phyloP scores from a whole-genome alignment of 2,329 filamentous ascomycete genomes.

The Alternaria conjuncta region DNA sequence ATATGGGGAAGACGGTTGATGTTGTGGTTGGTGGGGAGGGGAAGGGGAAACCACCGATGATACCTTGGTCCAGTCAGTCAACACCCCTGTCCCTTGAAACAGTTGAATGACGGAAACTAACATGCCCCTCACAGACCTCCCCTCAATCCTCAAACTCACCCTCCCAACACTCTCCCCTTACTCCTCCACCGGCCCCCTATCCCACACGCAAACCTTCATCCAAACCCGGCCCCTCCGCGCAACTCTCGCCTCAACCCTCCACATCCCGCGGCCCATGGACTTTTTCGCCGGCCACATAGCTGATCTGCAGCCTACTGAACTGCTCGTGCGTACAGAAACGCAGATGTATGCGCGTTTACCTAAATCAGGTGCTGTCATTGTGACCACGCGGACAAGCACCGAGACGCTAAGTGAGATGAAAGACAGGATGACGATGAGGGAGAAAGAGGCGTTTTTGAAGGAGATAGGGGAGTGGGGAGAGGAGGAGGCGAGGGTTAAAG shows the following conservation, averaged over 20 bases:
- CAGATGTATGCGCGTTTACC: conserved; percentile 59
- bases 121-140: conserved; percentile 21
- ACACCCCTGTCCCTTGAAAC: too few relatives aligned
- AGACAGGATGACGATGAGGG: neutral
- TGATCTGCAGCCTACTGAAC: conserved; percentile 44
- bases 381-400: conserved; percentile 58
- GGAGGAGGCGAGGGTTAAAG: conserved; percentile 32
- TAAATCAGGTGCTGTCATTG: conserved; percentile 54
- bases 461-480: conserved; percentile 34
- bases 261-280: conserved; percentile 51
- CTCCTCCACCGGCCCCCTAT: conserved; percentile 29
- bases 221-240: conserved; percentile 52
- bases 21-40: conserved; percentile 51
- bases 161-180: conserved; percentile 44
- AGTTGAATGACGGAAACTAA: too few relatives aligned
- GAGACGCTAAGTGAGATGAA: conserved; percentile 31
- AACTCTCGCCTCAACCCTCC: conserved; percentile 52
- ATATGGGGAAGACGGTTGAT: conserved; percentile 58
- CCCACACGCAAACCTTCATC: conserved; percentile 57
- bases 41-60: conserved; percentile 52
- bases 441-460: conserved; percentile 17
- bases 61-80: conserved; percentile 59
- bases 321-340: conserved; percentile 57
- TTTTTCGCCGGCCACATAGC: conserved; percentile 35
- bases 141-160: conserved; percentile 20